Percentiles rank a stretch among this genome's conserved stretches.
Conservation (phyloP, 73 alveolate species). For the Symbiodinium natans region DNA sequence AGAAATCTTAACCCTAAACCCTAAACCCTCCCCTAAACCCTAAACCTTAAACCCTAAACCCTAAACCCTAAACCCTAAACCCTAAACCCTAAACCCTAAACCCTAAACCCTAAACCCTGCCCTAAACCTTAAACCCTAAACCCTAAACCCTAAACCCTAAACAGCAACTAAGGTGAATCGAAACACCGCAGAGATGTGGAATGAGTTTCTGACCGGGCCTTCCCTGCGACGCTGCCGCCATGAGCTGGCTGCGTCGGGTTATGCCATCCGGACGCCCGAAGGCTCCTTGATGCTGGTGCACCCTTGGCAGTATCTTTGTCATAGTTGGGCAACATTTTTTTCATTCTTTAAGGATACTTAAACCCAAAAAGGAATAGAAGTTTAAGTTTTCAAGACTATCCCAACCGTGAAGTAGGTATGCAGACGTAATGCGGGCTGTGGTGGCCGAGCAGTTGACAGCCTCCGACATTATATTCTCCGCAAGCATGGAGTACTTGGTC, state of each 20-base stretch:
- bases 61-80: too few relatives aligned
- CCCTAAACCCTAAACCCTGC: not conserved
- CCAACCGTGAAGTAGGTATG: too few relatives aligned
- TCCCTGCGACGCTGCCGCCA: constrained; percentile 19
- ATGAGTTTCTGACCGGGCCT: not conserved
- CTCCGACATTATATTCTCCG: not conserved
- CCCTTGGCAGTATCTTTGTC: constrained; percentile 8
- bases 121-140: too few relatives aligned
- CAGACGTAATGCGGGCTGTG: not conserved
- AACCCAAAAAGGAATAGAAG: too few relatives aligned
- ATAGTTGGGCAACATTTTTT: too few relatives aligned
- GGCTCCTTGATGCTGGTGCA: constrained; percentile 17
- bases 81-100: not conserved
- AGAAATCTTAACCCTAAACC: not conserved
- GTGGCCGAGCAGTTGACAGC: not conserved
- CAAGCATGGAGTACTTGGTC: not conserved
- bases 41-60: not conserved
- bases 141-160: too few relatives aligned
- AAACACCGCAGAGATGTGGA: not conserved
- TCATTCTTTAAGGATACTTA: too few relatives aligned
- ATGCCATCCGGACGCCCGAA: not conserved
- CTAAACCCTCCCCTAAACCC: not conserved
- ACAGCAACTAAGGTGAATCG: not conserved
- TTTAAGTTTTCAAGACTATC: too few relatives aligned
- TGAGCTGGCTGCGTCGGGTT: not conserved